A percentile compares a stretch with the other conserved stretches of the same genome.
Evolutionary conservation across 1,284 basidiomycete genomes (phyloP).

Genomic region (Ceratobasidium papillatum): DNA sequence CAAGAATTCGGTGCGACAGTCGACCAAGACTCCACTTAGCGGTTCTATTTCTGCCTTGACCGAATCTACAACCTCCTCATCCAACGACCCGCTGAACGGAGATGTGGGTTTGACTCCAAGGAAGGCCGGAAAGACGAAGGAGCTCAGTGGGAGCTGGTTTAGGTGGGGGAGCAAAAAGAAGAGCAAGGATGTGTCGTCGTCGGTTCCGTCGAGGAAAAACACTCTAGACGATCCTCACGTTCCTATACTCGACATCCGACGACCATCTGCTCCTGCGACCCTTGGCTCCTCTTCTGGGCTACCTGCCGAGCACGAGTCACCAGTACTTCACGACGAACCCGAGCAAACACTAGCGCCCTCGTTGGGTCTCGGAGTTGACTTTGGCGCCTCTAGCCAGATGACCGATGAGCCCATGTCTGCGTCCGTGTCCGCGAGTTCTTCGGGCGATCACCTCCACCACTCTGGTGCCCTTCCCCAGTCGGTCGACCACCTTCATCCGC

Average conservation of each 20-base stretch:
- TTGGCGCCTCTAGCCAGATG: slow-evolving; percentile 1
- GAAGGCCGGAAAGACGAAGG: not conserved
- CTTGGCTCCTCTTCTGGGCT: not conserved
- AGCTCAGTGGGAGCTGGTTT: slow-evolving; percentile 8
- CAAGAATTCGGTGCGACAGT: not conserved
- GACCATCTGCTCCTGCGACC: slow-evolving; percentile 23
- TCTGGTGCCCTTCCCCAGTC: slow-evolving; percentile 5
- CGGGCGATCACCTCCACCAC: slow-evolving; percentile 33
- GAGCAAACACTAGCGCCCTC: slow-evolving; percentile 8
- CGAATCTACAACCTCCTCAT: not conserved
- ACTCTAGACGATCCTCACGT: slow-evolving; percentile 12
- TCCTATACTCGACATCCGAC: slow-evolving; percentile 26
- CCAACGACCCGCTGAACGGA: not conserved
- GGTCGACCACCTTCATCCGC: slow-evolving; percentile 17
- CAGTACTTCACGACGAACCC: slow-evolving; percentile 20
- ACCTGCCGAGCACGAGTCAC: not conserved
- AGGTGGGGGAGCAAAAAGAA: slow-evolving; percentile 12
- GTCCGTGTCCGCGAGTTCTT: slow-evolving; percentile 31
- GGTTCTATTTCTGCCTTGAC: slow-evolving; percentile 4
- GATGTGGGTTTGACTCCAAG: not conserved
- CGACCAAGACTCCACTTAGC: not conserved
- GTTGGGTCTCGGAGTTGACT: not conserved
- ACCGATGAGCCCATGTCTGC: slow-evolving; percentile 13
- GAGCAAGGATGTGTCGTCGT: slow-evolving; percentile 11
- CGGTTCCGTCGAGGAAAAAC: not conserved